A percentile compares a stretch with the other conserved stretches of the same genome.
phyloP scores from a whole-genome alignment of 2,329 filamentous ascomycete species.

The Fusarium sublunatum region DNA sequence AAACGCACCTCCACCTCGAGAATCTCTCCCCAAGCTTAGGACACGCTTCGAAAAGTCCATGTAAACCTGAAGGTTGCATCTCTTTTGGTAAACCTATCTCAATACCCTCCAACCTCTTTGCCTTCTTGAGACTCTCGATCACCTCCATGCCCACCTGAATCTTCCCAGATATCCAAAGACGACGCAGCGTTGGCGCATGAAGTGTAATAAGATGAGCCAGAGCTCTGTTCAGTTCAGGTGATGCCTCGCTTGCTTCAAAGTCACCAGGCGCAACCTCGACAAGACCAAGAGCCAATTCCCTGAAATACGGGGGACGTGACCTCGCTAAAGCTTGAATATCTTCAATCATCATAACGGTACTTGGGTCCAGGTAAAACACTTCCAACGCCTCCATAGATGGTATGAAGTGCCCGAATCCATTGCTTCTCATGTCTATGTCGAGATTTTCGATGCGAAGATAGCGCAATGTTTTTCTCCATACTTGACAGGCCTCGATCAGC shows the following conservation, averaged over 20 bases:
- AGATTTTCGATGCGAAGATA: neutral
- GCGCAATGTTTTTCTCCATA: constrained; percentile 20
- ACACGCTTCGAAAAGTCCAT: constrained; percentile 7
- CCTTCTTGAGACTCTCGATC: constrained; percentile 1
- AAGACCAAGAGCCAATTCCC: neutral
- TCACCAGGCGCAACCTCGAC: neutral
- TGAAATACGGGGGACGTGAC: neutral
- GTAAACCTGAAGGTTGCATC: neutral
- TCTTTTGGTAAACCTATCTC: neutral
- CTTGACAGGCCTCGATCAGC: constrained; percentile 3
- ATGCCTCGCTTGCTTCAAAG: neutral
- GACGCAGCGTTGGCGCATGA: constrained; percentile 4
- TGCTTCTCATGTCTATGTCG: neutral
- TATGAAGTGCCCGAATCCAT: neutral
- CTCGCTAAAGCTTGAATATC: constrained; percentile 2
- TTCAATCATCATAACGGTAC: neutral
- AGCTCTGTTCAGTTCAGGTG: neutral
- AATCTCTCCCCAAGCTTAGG: constrained; percentile 6
- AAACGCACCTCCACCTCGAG: too few species aligned
- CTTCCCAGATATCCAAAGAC: neutral
- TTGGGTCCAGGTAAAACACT: neutral
- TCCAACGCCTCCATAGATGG: constrained; percentile 4
- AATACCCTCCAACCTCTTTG: constrained; percentile 4
- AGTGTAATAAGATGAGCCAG: neutral
- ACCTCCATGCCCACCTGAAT: neutral